Evolutionary conservation across 176 grass and related monocot species (phyloP).

Genomic region (Musa troglodytarum): DNA sequence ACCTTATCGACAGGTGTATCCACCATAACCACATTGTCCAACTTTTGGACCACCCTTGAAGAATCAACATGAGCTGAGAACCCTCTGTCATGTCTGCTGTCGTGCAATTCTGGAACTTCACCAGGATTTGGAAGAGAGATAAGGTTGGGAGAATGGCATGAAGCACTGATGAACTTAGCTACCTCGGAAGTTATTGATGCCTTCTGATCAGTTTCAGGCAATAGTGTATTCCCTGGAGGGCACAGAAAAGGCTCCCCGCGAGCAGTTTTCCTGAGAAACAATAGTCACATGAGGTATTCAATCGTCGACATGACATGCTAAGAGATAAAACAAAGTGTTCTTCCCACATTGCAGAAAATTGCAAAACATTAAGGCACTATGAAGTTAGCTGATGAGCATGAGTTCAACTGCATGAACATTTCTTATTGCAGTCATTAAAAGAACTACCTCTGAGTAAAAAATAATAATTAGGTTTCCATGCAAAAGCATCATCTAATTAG

Average conservation of each 20-base stretch:
- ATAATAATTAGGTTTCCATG: too few species aligned
- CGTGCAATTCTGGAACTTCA: slow-evolving; percentile 15
- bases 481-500: neutral
- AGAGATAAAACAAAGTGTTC: too few species aligned
- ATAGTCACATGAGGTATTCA: neutral
- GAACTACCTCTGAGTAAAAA: too few species aligned
- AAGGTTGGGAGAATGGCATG: neutral
- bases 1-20: slow-evolving; percentile 4
- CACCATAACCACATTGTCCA: slow-evolving; percentile 5
- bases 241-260: slow-evolving; percentile 1
- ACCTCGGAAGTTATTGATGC: neutral
- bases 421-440: neutral
- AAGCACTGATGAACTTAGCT: neutral
- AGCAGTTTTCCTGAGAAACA: neutral
- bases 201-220: neutral
- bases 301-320: neutral
- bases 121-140: slow-evolving; percentile 1
- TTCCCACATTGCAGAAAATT: too few species aligned
- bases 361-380: too few species aligned
- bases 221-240: neutral
- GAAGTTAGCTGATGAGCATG: neutral
- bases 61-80: slow-evolving; percentile 1
- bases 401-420: neutral
- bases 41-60: slow-evolving; percentile 4
- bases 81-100: slow-evolving; percentile 26